Evolutionary conservation across 116 monocot genomes (phyloP), one percentile per base, ranked within the genome.

Genomic region (Zostera marina): DNA sequence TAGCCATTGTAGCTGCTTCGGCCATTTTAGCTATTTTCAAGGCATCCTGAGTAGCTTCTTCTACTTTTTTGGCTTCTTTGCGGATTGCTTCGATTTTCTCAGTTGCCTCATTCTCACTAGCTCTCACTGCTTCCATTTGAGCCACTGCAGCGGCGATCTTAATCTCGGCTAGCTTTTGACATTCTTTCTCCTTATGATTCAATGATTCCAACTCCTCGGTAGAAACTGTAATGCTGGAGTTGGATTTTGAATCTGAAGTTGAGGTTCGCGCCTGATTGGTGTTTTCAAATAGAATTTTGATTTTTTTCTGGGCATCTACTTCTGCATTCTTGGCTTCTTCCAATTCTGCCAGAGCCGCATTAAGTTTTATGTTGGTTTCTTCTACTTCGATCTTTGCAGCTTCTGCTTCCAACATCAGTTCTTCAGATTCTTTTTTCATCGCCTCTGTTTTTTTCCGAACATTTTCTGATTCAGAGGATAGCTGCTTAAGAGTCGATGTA

Each of bases 271-370:
- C 67, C 7, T 42, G 72, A 59, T 62, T 71, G 23, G 78, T 55
- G 16, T 60, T 73, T 8, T 81, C 81, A 39, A 84, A 76, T 6
- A 83, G 63, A 9, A 68, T 62, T 62, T 84, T 89, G 66, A 89
- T 83, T 56, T 69, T 59, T 64, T 73, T 64, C 38, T 73, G 76
- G 13, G 81, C 84, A 24, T 39, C 69, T 16, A 71, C 74, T 51
- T 84, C 90, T 15, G 77, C 84, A 43, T 63, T 61, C 58, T 81
- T 84, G 26, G 90, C 84, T 58, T 68, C 90, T 68, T 81, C 78
- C 40, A 72, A 78, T 8, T 84, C 79, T 52, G 42, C 68, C 42
- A 79, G 47, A 32, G 84, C 70, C 16, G 69, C 60, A 42, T 65
- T 66, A 23, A 90, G 69, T 53, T 79, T 79, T 58, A 64, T 58